A percentile compares a stretch with the other conserved stretches of the same genome.
Conservation (phyloP, 1,139 yeast genomes). For the Pichia sp. region DNA sequence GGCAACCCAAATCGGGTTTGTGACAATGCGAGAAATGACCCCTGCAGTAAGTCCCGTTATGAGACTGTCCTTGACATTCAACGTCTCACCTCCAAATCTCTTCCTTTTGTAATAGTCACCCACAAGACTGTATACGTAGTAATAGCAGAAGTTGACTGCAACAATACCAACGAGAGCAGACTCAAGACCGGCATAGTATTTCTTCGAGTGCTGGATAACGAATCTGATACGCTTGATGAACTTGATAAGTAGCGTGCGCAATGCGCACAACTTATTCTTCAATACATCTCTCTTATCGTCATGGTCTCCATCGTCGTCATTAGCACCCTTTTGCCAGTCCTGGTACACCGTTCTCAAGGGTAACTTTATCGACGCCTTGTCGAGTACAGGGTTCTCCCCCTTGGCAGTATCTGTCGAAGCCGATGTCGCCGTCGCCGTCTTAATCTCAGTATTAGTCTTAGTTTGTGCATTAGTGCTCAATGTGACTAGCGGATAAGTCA, state of each 20-base stretch:
- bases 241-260: slow-evolving; percentile 1
- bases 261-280: not conserved
- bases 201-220: slow-evolving; percentile 4
- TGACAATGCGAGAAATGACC: slow-evolving; percentile 69
- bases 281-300: not conserved
- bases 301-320: slow-evolving; percentile 9
- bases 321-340: slow-evolving; percentile 5
- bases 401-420: too few species aligned
- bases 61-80: slow-evolving; percentile 67
- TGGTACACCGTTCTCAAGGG: too few species aligned
- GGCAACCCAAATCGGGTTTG: slow-evolving; percentile 97
- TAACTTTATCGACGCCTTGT: too few species aligned
- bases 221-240: slow-evolving; percentile 5
- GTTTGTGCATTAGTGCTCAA: slow-evolving; percentile 83
- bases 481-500: slow-evolving; percentile 81
- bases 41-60: slow-evolving; percentile 84
- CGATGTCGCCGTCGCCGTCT: too few species aligned
- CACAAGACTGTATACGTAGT: slow-evolving; percentile 71
- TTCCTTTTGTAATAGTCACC: slow-evolving; percentile 22
- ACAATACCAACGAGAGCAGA: slow-evolving; percentile 85
- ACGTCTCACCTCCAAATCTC: slow-evolving; percentile 26
- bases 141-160: slow-evolving; percentile 80
- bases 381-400: too few species aligned
- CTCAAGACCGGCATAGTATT: slow-evolving; percentile 75
- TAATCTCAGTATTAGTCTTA: slow-evolving; percentile 22